phyloP scores from a whole-genome alignment of 2,329 filamentous ascomycete species.

The Xylaria sp. region DNA sequence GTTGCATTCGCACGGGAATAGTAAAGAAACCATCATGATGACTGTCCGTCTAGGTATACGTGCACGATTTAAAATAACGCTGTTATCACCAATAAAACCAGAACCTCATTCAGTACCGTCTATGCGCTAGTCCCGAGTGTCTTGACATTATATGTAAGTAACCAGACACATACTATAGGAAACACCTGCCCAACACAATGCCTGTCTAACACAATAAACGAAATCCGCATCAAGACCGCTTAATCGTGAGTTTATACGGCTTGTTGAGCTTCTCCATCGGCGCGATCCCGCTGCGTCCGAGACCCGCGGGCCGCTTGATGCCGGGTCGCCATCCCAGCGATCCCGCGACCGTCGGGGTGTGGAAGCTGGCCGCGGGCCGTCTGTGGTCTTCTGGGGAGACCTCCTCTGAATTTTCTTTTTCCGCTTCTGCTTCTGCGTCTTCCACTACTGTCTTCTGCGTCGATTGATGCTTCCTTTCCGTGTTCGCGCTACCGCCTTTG shows the following conservation, averaged over 20 bases:
- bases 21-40: background rate
- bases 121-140: background rate
- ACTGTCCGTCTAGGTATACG: conserved; percentile 13
- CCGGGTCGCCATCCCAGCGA: conserved; percentile 50
- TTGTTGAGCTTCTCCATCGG: conserved; percentile 63
- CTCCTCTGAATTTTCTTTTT: background rate
- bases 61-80: conserved; percentile 11
- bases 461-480: conserved; percentile 29
- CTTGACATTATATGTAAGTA: background rate
- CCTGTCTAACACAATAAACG: background rate
- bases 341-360: conserved; percentile 62
- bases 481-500: conserved; percentile 5
- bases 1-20: conserved; percentile 2
- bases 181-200: background rate
- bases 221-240: conserved; percentile 48
- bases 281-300: conserved; percentile 57
- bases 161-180: background rate
- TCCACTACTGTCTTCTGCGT: too few species aligned
- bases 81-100: background rate
- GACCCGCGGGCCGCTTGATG: conserved; percentile 58
- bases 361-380: conserved; percentile 59
- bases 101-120: background rate
- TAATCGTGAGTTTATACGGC: conserved; percentile 69
- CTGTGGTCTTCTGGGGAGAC: conserved; percentile 50
- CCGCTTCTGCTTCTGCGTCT: conserved; percentile 39